These are phyloP conservation scores for Pleurotus pulmonarius DNA, from an alignment of 768 basidiomycete genomes.

Conservation along the genomic window DNA sequence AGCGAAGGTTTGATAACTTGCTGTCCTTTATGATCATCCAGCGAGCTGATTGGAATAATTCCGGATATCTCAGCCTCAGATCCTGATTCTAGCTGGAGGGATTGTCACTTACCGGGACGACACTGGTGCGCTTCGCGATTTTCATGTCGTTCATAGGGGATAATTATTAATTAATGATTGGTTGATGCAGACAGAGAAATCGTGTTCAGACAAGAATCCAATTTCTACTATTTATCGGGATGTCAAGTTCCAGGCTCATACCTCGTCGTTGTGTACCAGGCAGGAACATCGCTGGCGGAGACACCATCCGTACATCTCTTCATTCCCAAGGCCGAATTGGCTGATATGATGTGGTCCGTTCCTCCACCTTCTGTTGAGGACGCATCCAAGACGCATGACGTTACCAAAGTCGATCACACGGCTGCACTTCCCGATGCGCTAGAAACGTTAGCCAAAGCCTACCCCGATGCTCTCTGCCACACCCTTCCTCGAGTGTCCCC, in stretches of 20 bases:
- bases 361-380: conserved; percentile 68
- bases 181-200: neutral
- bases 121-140: conserved; percentile 62
- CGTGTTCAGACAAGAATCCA: conserved; percentile 51
- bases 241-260: conserved; percentile 72
- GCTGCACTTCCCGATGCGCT: conserved; percentile 43
- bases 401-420: conserved; percentile 55
- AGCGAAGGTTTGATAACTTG: conserved; percentile 39
- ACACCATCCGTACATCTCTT: conserved; percentile 58
- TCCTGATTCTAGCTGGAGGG: conserved; percentile 62
- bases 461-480: conserved; percentile 61
- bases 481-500: conserved; percentile 51
- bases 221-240: conserved; percentile 79
- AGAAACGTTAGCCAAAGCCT: conserved; percentile 40
- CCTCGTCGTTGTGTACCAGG: conserved; percentile 56
- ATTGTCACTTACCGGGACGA: conserved; percentile 60
- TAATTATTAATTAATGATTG: too few species aligned
- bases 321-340: conserved; percentile 71
- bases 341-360: conserved; percentile 85
- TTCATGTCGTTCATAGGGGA: conserved; percentile 44
- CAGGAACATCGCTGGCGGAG: conserved; percentile 39
- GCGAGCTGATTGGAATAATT: neutral
- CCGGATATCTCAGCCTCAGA: conserved; percentile 49
- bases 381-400: conserved; percentile 47
- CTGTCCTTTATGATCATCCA: too few species aligned